Percentiles rank a stretch among this genome's conserved stretches.
phyloP scores from a whole-genome alignment of 2,329 filamentous ascomycete species.

The Microsporum audouinii region DNA sequence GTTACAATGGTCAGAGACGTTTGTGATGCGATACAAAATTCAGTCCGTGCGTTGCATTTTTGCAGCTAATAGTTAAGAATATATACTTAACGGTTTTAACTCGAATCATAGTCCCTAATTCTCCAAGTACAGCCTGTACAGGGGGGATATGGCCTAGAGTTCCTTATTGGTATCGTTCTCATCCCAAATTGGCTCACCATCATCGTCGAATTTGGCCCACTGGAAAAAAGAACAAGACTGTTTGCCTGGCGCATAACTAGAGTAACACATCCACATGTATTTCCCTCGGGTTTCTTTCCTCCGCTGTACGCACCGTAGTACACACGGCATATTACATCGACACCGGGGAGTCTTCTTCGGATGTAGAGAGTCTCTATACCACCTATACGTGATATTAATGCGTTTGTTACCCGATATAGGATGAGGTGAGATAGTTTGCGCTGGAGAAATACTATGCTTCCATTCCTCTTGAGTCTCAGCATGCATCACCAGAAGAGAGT shows the following conservation, averaged over 20 bases:
- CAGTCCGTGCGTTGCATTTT: not conserved
- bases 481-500: conserved; percentile 89
- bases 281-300: conserved; percentile 63
- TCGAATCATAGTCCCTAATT: too few relatives aligned
- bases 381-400: conserved; percentile 89
- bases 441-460: conserved; percentile 78
- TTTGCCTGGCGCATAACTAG: conserved; percentile 37
- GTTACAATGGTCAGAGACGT: not conserved
- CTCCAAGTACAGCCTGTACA: not conserved
- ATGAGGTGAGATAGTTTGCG: conserved; percentile 69
- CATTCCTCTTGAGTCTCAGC: conserved; percentile 96
- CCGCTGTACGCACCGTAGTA: conserved; percentile 66
- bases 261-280: conserved; percentile 94
- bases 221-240: conserved; percentile 65
- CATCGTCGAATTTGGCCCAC: conserved; percentile 78
- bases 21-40: not conserved
- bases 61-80: not conserved
- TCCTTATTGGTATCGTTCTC: not conserved
- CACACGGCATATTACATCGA: conserved; percentile 56
- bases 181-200: conserved; percentile 64
- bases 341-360: conserved; percentile 70
- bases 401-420: conserved; percentile 66
- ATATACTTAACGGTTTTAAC: not conserved
- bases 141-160: not conserved
- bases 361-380: conserved; percentile 67